These are phyloP conservation scores for Daphne laureola DNA, from an alignment of 441 rosid species.

Conservation along the genomic window DNA sequence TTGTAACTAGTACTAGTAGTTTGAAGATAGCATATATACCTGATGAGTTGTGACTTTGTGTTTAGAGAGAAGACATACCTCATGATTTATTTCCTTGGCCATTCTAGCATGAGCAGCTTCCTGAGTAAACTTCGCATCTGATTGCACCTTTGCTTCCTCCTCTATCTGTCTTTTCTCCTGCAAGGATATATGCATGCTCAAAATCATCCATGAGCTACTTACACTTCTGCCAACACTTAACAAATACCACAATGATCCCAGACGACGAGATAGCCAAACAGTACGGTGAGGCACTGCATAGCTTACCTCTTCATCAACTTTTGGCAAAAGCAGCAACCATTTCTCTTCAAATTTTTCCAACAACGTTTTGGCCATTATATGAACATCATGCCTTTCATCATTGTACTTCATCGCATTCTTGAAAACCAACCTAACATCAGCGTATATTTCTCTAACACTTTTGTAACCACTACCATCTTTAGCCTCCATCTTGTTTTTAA, in stretches of 20 bases:
- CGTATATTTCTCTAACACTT: slow-evolving; percentile 86
- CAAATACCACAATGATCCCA: background rate
- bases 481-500: slow-evolving; percentile 82
- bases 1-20: background rate
- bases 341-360: slow-evolving; percentile 85
- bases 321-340: slow-evolving; percentile 86
- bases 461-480: slow-evolving; percentile 76
- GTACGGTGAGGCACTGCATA: background rate
- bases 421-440: slow-evolving; percentile 91
- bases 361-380: slow-evolving; percentile 85
- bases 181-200: slow-evolving; percentile 13
- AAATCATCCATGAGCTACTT: slow-evolving; percentile 8
- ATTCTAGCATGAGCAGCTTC: slow-evolving; percentile 75
- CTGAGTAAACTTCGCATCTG: slow-evolving; percentile 62
- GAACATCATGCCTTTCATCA: slow-evolving; percentile 70
- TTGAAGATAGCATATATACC: background rate
- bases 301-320: slow-evolving; percentile 84
- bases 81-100: slow-evolving; percentile 70
- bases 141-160: slow-evolving; percentile 64
- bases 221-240: background rate
- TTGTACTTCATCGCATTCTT: slow-evolving; percentile 97
- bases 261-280: slow-evolving; percentile 3
- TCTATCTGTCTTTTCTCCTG: slow-evolving; percentile 78
- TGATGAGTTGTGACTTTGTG: too few relatives aligned
- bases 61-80: slow-evolving; percentile 33